Evolutionary conservation across 345 rosid species (phyloP).

Genomic region (Citrus maxima): DNA sequence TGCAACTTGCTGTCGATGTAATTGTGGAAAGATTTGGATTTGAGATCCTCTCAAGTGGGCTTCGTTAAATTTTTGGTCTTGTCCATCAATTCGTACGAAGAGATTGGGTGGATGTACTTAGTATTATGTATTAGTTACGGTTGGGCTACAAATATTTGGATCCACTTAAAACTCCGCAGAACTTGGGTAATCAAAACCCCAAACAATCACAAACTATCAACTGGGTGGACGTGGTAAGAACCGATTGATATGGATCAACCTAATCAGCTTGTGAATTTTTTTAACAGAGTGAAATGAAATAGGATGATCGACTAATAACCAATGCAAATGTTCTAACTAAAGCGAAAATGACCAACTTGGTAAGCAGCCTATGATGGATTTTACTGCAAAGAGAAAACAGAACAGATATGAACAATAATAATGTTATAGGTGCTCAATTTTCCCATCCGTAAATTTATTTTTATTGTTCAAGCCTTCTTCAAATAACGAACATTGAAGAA

Average conservation of each 20-base stretch:
- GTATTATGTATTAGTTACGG: too few relatives aligned
- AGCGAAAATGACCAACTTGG: neutral
- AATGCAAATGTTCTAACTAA: too few relatives aligned
- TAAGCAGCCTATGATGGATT: neutral
- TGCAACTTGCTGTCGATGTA: neutral
- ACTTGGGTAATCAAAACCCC: too few relatives aligned
- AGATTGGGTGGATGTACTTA: neutral
- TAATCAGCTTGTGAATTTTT: too few relatives aligned
- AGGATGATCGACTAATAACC: too few relatives aligned
- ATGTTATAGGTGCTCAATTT: neutral
- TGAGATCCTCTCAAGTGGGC: neutral
- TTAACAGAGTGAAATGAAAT: too few relatives aligned
- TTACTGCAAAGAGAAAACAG: neutral
- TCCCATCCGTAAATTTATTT: neutral
- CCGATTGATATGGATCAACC: too few relatives aligned
- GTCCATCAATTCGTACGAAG: neutral
- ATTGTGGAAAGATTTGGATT: neutral
- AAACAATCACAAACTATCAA: too few relatives aligned
- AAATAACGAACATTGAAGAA: neutral
- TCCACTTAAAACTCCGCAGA: too few relatives aligned
- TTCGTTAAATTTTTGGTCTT: neutral
- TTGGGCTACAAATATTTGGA: too few relatives aligned
- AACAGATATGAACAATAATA: neutral
- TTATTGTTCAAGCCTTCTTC: neutral
- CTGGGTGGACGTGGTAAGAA: too few relatives aligned